Conservation (phyloP, 2,329 filamentous ascomycete genomes). For the Teratosphaeria pseudoeucalypti region DNA sequence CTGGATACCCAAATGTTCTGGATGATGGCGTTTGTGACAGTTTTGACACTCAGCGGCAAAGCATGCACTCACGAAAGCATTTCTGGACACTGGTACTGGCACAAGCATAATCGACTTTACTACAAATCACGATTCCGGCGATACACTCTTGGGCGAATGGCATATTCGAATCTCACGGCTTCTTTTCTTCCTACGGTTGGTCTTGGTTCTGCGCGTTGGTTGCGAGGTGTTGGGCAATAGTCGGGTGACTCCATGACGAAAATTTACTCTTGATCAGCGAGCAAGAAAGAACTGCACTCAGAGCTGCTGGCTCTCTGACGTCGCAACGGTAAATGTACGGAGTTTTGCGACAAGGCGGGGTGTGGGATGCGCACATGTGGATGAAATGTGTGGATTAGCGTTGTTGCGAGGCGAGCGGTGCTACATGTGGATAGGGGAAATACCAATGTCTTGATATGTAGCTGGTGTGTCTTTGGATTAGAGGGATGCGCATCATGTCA, state of each 20-base stretch:
- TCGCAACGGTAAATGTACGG: not conserved
- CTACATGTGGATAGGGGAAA: not conserved
- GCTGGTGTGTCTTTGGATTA: not conserved
- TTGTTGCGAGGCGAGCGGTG: not conserved
- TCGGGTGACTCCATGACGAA: not conserved
- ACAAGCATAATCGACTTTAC: not conserved
- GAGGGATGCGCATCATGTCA: not conserved
- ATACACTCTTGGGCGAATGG: not conserved
- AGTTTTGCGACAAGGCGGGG: not conserved
- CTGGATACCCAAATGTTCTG: not conserved
- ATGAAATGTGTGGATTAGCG: not conserved
- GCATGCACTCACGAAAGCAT: not conserved
- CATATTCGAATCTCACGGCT: not conserved
- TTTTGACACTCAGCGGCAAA: not conserved
- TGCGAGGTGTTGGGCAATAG: not conserved
- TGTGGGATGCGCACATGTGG: not conserved
- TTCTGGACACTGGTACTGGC: not conserved
- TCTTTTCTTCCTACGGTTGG: not conserved
- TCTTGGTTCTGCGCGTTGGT: not conserved
- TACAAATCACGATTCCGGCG: not conserved
- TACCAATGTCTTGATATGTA: not conserved
- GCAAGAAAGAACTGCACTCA: not conserved
- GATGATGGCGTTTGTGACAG: constrained; percentile 5
- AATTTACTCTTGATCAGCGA: not conserved
- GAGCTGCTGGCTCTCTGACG: not conserved